Conservation (phyloP, 495 filamentous ascomycete species). For the Aspergillus saccharolyticus region DNA sequence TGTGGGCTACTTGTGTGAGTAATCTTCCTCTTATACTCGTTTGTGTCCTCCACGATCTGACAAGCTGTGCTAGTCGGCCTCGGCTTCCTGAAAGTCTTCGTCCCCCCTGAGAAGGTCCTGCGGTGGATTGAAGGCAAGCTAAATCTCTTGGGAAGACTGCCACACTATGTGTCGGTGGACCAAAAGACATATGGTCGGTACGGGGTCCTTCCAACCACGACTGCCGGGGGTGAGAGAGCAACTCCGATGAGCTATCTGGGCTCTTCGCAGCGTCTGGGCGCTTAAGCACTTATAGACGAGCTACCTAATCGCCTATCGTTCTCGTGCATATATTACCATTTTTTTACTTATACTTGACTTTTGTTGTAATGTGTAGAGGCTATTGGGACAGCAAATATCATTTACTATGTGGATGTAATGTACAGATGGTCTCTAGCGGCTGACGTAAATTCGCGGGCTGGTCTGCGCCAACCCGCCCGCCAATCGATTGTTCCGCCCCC, state of each 20-base stretch:
- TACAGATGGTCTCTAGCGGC: constrained; percentile 25
- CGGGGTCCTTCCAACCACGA: constrained; percentile 70
- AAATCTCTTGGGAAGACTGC: constrained; percentile 73
- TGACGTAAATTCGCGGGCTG: constrained; percentile 23
- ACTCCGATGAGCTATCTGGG: constrained; percentile 57
- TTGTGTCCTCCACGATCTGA: constrained; percentile 9
- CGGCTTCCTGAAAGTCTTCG: constrained; percentile 78
- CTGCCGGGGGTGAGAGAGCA: constrained; percentile 32
- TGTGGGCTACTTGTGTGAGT: constrained; percentile 81
- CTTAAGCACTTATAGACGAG: constrained; percentile 30
- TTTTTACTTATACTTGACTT: constrained; percentile 10
- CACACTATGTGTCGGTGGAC: constrained; percentile 86
- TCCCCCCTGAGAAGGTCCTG: constrained; percentile 74
- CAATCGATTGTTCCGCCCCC: not conserved
- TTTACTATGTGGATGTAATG: constrained; percentile 14
- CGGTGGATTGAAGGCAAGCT: constrained; percentile 80
- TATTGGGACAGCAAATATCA: constrained; percentile 16
- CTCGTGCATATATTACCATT: constrained; percentile 33
- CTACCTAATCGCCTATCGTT: constrained; percentile 17
- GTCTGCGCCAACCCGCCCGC: constrained; percentile 4
- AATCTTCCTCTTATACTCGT: not conserved
- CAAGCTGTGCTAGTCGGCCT: constrained; percentile 56
- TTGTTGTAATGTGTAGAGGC: constrained; percentile 12
- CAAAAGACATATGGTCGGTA: constrained; percentile 96
- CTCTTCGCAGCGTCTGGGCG: constrained; percentile 59